Conservation (phyloP, 1,284 basidiomycete genomes). For the Trametes versicolor region DNA sequence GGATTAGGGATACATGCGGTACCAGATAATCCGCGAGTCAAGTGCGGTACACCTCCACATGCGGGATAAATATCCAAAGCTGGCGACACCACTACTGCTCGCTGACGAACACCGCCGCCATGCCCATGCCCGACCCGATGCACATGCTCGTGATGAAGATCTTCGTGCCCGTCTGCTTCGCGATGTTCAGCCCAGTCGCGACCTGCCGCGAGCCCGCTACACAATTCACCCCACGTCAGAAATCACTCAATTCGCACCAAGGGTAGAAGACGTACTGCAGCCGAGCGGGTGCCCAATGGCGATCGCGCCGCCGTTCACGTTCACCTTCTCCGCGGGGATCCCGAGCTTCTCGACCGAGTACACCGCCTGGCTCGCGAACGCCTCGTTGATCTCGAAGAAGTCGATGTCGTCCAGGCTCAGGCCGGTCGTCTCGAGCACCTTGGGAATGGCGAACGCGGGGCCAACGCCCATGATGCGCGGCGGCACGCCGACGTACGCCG, state of each 20-base stretch:
- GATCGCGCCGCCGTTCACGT: slow-evolving; percentile 90
- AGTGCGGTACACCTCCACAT: slow-evolving; percentile 22
- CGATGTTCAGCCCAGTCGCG: slow-evolving; percentile 85
- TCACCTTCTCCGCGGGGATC: slow-evolving; percentile 85
- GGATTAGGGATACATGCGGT: slow-evolving; percentile 15
- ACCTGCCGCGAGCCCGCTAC: slow-evolving; percentile 89
- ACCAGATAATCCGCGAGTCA: slow-evolving; percentile 33
- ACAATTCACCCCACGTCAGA: slow-evolving; percentile 11
- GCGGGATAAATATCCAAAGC: slow-evolving; percentile 32
- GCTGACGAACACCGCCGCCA: slow-evolving; percentile 84
- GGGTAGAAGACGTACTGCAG: slow-evolving; percentile 66
- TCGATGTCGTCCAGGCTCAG: slow-evolving; percentile 84
- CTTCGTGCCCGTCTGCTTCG: slow-evolving; percentile 79
- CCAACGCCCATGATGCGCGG: slow-evolving; percentile 93
- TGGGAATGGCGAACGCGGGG: slow-evolving; percentile 91
- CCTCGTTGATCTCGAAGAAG: slow-evolving; percentile 96
- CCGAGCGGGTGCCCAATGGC: slow-evolving; percentile 90
- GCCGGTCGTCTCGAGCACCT: slow-evolving; percentile 78
- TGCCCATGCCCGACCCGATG: slow-evolving; percentile 93
- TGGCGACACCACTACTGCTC: slow-evolving; percentile 67
- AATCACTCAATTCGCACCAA: not conserved
- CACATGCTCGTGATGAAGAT: slow-evolving; percentile 96
- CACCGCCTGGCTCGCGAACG: slow-evolving; percentile 90
- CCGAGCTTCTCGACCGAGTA: slow-evolving; percentile 83
- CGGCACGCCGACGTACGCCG: slow-evolving; percentile 85